Base-by-base conservation (phyloP, 2,329 filamentous ascomycete species). In the Stachybotrys chlorohalonatus region DNA sequence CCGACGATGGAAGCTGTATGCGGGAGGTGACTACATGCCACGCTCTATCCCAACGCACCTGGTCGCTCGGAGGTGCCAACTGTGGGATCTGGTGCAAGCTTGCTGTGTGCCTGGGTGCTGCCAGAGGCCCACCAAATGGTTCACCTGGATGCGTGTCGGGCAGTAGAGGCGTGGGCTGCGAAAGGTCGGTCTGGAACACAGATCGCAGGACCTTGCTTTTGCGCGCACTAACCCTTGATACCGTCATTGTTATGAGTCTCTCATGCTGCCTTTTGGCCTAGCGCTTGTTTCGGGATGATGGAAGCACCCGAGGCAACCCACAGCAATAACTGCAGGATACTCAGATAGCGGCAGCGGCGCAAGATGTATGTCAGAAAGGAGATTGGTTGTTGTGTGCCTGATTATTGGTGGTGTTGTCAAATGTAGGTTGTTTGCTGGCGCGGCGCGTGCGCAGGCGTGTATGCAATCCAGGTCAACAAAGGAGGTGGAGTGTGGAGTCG, bases 21-120 rank as follows among this genome's bases (percentile, higher is more conserved):
- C 73, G 73, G 32, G 79, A 74, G 15, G 82, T 85, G 57, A 85
- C 82, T 31, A 74, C 69, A 63, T 83, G 79, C 84, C 84, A 86
- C 55, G 83, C 81, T 57, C 78, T 72, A 63, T 85, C 81, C 75
- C 78, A 84, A 58, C 74, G 75, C 53, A 76, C 73, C 67, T 85
- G 83, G 59, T 83, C 76, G 56, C 72, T 68, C 39, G 64, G 60
- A 31, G 62, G 62, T 55, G 60, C 58, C 53, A 57, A 59, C 54
- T 57, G 55, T 49, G 63, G 56, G 59, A 58, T 55, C 53, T 56
- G 52, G 56, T 58, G 62, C 50, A 54, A 59, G 24, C 56, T n/a
- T 11, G 13, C 31, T 16, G 13, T 15, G 32, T 3, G 32, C 15
- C 16, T 36, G 7, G 36, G 11, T 32, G 60, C 59, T 52, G 59